Conservation (phyloP, 2,329 filamentous ascomycete genomes). For the Lecanicillium sp. region DNA sequence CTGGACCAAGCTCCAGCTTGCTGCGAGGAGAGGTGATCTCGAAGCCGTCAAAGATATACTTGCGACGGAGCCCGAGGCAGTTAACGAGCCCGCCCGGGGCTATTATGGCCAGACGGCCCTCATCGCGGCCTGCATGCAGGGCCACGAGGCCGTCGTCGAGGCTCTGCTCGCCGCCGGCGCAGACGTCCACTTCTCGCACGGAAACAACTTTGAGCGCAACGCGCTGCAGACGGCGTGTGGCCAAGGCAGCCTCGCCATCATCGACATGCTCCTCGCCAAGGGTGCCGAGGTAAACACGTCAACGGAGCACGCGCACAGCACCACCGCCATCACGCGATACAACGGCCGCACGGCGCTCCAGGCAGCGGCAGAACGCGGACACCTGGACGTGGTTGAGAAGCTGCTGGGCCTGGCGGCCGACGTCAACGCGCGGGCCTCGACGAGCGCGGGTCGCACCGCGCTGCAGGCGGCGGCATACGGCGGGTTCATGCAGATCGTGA, state of each 20-base stretch:
- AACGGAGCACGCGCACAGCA: neutral
- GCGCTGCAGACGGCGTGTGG: constrained; percentile 11
- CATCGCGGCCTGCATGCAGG: constrained; percentile 28
- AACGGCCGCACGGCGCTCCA: constrained; percentile 33
- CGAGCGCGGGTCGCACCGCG: constrained; percentile 18
- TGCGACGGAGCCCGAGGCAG: constrained; percentile 20
- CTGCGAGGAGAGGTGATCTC: constrained; percentile 27
- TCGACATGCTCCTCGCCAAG: constrained; percentile 1
- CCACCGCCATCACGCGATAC: constrained; percentile 22
- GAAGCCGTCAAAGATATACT: constrained; percentile 21
- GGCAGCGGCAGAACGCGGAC: constrained; percentile 26
- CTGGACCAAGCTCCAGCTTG: constrained; percentile 32
- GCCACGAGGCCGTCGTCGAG: constrained; percentile 15
- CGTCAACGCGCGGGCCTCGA: constrained; percentile 23
- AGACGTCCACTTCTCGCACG: neutral
- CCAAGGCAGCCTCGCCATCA: neutral
- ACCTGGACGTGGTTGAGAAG: constrained; percentile 19
- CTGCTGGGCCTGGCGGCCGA: constrained; percentile 29
- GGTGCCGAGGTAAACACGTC: constrained; percentile 2
- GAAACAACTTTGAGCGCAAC: constrained; percentile 6
- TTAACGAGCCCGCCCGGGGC: constrained; percentile 27
- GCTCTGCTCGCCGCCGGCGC: constrained; percentile 4
- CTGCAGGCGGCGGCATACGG: constrained; percentile 19
- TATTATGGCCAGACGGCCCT: constrained; percentile 33
- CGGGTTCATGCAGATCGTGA: constrained; percentile 12